Evolutionary conservation across 2,329 filamentous ascomycete genomes (phyloP).

Genomic region (Aspergillus jensenii): DNA sequence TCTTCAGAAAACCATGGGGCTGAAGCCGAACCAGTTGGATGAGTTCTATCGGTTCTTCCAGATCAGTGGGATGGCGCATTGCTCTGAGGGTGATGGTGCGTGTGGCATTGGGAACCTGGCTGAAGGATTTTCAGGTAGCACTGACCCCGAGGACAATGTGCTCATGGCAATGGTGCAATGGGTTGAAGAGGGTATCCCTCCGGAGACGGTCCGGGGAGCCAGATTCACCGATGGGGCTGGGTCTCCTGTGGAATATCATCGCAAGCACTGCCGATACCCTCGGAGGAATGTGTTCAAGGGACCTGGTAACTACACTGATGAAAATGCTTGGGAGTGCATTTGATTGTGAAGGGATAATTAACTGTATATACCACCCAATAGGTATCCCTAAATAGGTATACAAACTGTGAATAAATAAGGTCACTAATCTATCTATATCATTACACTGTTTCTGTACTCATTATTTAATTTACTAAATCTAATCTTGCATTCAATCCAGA

Average conservation of each 20-base stretch:
- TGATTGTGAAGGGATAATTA: slow-evolving; percentile 4
- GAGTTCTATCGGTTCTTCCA: slow-evolving; percentile 51
- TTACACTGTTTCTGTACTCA: no score
- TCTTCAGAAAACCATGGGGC: slow-evolving; percentile 40
- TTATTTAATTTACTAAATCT: no score
- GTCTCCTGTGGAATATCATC: slow-evolving; percentile 42
- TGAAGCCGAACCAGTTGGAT: slow-evolving; percentile 33
- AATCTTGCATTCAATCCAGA: no score
- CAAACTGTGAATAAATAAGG: no score
- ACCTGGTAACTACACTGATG: slow-evolving; percentile 33
- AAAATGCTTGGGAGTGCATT: slow-evolving; percentile 35
- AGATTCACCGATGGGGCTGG: slow-evolving; percentile 45
- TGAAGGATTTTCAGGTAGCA: slow-evolving; percentile 17
- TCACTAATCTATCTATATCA: no score
- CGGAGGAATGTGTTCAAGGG: slow-evolving; percentile 32
- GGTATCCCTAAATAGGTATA: no score
- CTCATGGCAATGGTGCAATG: slow-evolving; percentile 51
- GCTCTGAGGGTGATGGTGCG: slow-evolving; percentile 43
- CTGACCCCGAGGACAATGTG: slow-evolving; percentile 46
- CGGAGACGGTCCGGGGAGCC: slow-evolving; percentile 43
- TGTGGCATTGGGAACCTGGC: slow-evolving; percentile 41
- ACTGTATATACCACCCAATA: neutral
- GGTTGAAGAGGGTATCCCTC: slow-evolving; percentile 47
- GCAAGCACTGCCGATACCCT: slow-evolving; percentile 49
- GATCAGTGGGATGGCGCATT: slow-evolving; percentile 58